These are phyloP conservation scores for Cunninghamia lanceolata DNA, from an alignment of 75 land plant genomes.

Conservation along the genomic window DNA sequence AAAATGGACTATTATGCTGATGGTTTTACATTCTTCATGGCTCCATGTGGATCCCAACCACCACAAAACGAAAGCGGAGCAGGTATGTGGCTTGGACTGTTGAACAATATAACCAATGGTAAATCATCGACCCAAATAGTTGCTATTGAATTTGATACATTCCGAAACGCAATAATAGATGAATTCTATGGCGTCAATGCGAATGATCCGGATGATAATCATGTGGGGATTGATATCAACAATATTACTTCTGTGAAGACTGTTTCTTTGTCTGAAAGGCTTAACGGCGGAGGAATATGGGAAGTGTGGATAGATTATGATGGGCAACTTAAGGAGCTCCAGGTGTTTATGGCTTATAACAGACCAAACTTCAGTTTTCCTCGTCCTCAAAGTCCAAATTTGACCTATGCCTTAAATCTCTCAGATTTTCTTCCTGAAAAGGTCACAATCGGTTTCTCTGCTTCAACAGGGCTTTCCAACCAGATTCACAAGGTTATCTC, in stretches of 20 bases:
- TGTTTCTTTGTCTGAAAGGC: not conserved
- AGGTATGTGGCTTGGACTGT: not conserved
- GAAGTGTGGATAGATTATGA: not conserved
- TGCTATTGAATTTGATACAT: constrained; percentile 11
- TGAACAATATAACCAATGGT: no score
- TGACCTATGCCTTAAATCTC: not conserved
- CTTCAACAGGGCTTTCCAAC: not conserved
- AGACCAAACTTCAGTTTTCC: not conserved
- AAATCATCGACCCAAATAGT: no score
- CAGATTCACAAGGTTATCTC: not conserved
- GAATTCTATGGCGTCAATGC: not conserved
- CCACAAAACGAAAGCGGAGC: not conserved
- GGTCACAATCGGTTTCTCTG: not conserved
- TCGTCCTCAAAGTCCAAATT: not conserved
- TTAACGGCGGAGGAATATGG: not conserved
- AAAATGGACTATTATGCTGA: not conserved
- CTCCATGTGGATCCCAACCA: not conserved
- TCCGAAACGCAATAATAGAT: not conserved
- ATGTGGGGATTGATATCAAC: constrained; percentile 3
- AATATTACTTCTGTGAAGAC: not conserved
- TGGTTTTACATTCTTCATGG: not conserved
- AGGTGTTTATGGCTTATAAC: not conserved
- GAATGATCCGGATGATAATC: no score
- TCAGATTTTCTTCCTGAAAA: not conserved
- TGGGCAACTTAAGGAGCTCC: not conserved